Evolutionary conservation across 345 rosid genomes (phyloP), one percentile per base, ranked within the genome.

Genomic region (Eutrema japonicum): DNA sequence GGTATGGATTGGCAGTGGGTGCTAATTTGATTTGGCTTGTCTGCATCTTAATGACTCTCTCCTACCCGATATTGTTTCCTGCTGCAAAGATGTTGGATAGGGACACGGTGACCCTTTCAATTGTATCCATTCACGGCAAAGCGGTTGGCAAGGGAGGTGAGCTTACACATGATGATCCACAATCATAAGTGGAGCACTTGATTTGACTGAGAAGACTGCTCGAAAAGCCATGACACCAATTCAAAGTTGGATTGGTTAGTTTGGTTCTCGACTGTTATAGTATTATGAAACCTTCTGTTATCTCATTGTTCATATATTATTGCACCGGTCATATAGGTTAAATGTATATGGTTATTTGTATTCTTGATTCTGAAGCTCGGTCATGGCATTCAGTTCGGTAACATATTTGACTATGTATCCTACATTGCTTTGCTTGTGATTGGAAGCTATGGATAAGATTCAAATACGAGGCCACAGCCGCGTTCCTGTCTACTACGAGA

Each of bases 91-190:
- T 94, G 80, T 82, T 94, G 69, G 98, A 94, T 68, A 87, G 85
- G 98, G 98, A 38, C 99, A 95, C 65, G 80, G 81, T 37, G 93
- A 92, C 40, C 92, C 90, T 38, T 67, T 78, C 92, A 16, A 16
- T 95, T 58, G 99, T 95, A 38, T 86, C 96, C 2, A 95, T 95
- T 78, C 98, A 93, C 38, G 22, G 97, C 71, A 80, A 86, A 77
- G 97, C 92, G 82, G 98, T 96, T 82, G 98, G 98, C 0, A 93
- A 93, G 71, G 98, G 98, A 64, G 98, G 97, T 77, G 98, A 93
- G 70, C 91, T 93, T 59, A 89, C 98, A 0, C 98, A 89, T 76
- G 98, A 93, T 79, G 98, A 93, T 82, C 96, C 30, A 89, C 96
- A 49, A 93, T 93, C 74, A 93, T 91, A 38, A 89, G 88, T 48